Conservation (phyloP, 2,329 filamentous ascomycete species). For the Fusarium cicatricum region DNA sequence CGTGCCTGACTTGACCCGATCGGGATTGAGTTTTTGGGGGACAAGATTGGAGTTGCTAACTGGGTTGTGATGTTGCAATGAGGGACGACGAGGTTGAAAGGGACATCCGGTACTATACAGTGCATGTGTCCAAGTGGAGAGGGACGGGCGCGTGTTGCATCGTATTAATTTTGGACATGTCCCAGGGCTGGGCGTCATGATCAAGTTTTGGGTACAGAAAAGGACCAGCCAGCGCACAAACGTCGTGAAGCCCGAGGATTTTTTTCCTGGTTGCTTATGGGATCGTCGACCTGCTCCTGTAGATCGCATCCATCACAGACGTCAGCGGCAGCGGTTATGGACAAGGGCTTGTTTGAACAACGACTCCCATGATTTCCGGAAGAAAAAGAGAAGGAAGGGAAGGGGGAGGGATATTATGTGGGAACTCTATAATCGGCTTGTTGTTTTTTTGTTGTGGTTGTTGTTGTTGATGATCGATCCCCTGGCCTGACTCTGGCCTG, state of each 20-base stretch:
- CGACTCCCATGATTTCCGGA: conserved; percentile 7
- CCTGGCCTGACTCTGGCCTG: no score
- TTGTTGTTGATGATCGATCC: conserved; percentile 8
- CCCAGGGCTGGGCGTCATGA: conserved; percentile 7
- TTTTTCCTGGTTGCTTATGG: neutral
- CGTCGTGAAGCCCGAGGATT: conserved; percentile 24
- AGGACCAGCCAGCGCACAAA: neutral
- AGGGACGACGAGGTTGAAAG: neutral
- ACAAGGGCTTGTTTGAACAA: conserved; percentile 21
- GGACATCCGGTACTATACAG: conserved; percentile 12
- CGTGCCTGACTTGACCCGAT: conserved; percentile 36
- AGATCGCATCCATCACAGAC: conserved; percentile 25
- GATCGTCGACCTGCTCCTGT: conserved; percentile 25
- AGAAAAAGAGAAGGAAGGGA: neutral
- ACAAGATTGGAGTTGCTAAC: conserved; percentile 3
- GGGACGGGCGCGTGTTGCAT: conserved; percentile 7
- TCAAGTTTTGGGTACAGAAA: conserved; percentile 27
- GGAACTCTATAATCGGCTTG: neutral
- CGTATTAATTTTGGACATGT: conserved; percentile 1
- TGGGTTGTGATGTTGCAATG: conserved; percentile 16
- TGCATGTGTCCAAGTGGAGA: conserved; percentile 6
- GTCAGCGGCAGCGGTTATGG: conserved; percentile 14
- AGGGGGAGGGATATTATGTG: conserved; percentile 12
- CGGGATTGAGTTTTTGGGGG: conserved; percentile 28
- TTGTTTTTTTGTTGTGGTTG: neutral